Conservation (phyloP, 441 rosid species). For the Populus hybrid region DNA sequence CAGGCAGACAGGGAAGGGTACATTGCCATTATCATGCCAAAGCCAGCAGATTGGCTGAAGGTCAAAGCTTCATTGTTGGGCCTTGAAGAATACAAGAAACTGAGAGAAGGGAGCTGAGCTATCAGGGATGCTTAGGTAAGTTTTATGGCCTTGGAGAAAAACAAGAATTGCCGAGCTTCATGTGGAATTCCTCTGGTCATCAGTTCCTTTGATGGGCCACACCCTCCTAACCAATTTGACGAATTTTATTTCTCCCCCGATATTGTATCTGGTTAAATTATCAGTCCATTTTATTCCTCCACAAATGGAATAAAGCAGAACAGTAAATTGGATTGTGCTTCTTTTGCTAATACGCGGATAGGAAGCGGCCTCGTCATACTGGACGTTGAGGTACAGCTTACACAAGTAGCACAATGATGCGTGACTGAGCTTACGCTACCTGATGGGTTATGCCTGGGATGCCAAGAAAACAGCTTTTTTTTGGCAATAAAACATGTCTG, state of each 20-base stretch:
- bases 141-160: conserved; percentile 5
- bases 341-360: neutral
- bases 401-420: neutral
- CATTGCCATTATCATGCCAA: conserved; percentile 90
- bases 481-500: neutral
- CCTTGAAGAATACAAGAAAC: conserved; percentile 55
- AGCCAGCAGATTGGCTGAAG: conserved; percentile 79
- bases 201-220: neutral
- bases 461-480: neutral
- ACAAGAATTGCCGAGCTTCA: neutral
- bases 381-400: neutral
- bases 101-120: conserved; percentile 33
- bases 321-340: neutral
- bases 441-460: neutral
- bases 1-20: conserved; percentile 93
- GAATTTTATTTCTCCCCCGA: neutral
- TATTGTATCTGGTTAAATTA: neutral
- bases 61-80: conserved; percentile 52
- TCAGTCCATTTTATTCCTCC: neutral
- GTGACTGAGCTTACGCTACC: neutral
- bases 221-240: neutral
- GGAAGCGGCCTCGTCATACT: neutral
- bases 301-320: neutral
- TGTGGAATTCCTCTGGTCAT: neutral
- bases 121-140: neutral